These are phyloP conservation scores for Penicillium sp. DNA, from an alignment of 2,329 filamentous ascomycete species.

Conservation along the genomic window DNA sequence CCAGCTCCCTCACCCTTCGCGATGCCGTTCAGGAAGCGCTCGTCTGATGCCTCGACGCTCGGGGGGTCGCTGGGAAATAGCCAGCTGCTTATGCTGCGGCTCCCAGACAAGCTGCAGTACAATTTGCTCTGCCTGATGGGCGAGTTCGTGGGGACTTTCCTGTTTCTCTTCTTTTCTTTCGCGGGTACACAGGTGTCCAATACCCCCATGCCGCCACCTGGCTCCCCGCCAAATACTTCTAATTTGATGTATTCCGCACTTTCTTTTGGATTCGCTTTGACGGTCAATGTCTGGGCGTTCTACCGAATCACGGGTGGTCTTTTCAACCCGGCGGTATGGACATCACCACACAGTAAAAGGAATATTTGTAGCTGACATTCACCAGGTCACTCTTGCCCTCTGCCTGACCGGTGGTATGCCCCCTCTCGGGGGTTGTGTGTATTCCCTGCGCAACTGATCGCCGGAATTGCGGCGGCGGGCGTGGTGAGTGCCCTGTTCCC, in stretches of 20 bases:
- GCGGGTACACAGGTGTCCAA: slow-evolving; percentile 50
- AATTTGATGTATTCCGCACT: slow-evolving; percentile 47
- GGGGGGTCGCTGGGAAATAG: slow-evolving; percentile 4
- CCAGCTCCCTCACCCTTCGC: neutral
- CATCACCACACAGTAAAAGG: too few relatives aligned
- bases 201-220: slow-evolving; percentile 34
- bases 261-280: slow-evolving; percentile 49
- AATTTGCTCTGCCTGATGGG: slow-evolving; percentile 50
- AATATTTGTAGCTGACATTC: slow-evolving; percentile 1
- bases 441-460: slow-evolving; percentile 59
- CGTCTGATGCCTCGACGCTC: slow-evolving; percentile 14
- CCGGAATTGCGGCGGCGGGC: slow-evolving; percentile 59
- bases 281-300: slow-evolving; percentile 57
- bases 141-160: slow-evolving; percentile 55
- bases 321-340: slow-evolving; percentile 52
- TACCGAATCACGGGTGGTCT: slow-evolving; percentile 53
- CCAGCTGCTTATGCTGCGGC: slow-evolving; percentile 37
- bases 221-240: slow-evolving; percentile 35
- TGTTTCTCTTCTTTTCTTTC: slow-evolving; percentile 53
- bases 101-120: slow-evolving; percentile 40
- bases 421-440: slow-evolving; percentile 55
- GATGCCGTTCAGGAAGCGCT: slow-evolving; percentile 17
- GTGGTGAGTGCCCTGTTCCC: slow-evolving; percentile 61
- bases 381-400: slow-evolving; percentile 58
- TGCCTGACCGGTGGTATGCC: slow-evolving; percentile 59